Percentiles rank a stretch among this genome's conserved stretches.
Conservation (phyloP, 2,329 filamentous ascomycete species). For the Verticillium zaregamsianum region DNA sequence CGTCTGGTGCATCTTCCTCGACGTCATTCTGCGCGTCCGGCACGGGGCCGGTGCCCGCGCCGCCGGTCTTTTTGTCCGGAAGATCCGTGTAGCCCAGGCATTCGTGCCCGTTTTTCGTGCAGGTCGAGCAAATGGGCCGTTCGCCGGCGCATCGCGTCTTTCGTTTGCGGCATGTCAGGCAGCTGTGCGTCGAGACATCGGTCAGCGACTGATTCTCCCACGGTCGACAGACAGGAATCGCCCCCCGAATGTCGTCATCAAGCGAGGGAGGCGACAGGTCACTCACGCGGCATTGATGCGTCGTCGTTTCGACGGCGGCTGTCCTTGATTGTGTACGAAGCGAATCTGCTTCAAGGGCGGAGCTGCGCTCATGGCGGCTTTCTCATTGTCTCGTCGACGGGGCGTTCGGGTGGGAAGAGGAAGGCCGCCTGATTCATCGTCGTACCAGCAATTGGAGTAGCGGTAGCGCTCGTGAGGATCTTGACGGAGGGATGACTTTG, state of each 20-base stretch:
- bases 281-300: constrained; percentile 75
- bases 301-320: constrained; percentile 73
- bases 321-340: constrained; percentile 79
- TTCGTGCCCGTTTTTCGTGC: constrained; percentile 64
- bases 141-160: constrained; percentile 74
- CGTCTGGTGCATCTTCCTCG: constrained; percentile 10
- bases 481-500: background rate
- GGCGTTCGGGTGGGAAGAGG: background rate
- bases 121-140: constrained; percentile 68
- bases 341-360: constrained; percentile 59
- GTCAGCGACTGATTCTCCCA: background rate
- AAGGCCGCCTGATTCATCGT: background rate
- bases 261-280: constrained; percentile 7
- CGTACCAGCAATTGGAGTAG: background rate
- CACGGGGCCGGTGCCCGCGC: background rate
- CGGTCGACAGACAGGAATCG: background rate
- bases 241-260: constrained; percentile 5
- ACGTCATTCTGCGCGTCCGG: background rate
- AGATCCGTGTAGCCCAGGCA: constrained; percentile 65
- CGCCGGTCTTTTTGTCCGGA: constrained; percentile 35
- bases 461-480: background rate
- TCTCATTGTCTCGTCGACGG: background rate
- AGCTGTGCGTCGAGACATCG: constrained; percentile 36
- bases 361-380: constrained; percentile 30
- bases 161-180: constrained; percentile 69